These are phyloP conservation scores for Hyphodiscus sp. DNA, from an alignment of 2,329 filamentous ascomycete genomes.

Conservation along the genomic window DNA sequence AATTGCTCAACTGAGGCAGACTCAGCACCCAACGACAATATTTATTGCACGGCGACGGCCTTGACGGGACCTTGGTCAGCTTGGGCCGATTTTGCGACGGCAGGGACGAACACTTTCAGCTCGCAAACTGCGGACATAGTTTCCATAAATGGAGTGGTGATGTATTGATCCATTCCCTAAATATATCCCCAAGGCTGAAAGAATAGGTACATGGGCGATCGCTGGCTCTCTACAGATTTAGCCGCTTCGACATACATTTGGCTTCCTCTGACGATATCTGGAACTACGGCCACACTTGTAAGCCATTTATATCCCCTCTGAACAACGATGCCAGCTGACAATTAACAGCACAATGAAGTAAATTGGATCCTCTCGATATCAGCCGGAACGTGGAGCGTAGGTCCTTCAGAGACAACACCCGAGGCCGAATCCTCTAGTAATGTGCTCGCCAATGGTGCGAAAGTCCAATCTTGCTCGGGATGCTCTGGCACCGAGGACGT, in stretches of 20 bases:
- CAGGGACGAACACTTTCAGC: slow-evolving; percentile 49
- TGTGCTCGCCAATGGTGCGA: slow-evolving; percentile 39
- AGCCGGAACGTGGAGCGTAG: slow-evolving; percentile 38
- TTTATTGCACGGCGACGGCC: slow-evolving; percentile 51
- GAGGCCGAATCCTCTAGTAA: slow-evolving; percentile 44
- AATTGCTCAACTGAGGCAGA: neutral
- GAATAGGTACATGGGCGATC: slow-evolving; percentile 58
- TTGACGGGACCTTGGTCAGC: slow-evolving; percentile 54
- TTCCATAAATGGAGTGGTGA: slow-evolving; percentile 30
- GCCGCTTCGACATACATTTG: slow-evolving; percentile 57
- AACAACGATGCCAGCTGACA: neutral
- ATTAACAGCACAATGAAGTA: slow-evolving; percentile 38
- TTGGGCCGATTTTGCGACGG: slow-evolving; percentile 52
- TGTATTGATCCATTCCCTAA: slow-evolving; percentile 14
- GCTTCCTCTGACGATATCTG: slow-evolving; percentile 51
- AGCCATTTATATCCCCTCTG: neutral
- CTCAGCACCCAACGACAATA: slow-evolving; percentile 51
- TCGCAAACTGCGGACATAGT: slow-evolving; percentile 58
- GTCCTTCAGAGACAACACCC: slow-evolving; percentile 39
- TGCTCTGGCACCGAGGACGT: slow-evolving; percentile 45
- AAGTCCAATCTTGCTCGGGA: slow-evolving; percentile 38
- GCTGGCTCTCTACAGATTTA: slow-evolving; percentile 56
- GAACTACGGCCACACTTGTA: slow-evolving; percentile 43
- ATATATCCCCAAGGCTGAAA: neutral
- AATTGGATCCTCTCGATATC: slow-evolving; percentile 46